Evolutionary conservation across 75 land plant species (phyloP).

Genomic region (Cryptomeria japonica): DNA sequence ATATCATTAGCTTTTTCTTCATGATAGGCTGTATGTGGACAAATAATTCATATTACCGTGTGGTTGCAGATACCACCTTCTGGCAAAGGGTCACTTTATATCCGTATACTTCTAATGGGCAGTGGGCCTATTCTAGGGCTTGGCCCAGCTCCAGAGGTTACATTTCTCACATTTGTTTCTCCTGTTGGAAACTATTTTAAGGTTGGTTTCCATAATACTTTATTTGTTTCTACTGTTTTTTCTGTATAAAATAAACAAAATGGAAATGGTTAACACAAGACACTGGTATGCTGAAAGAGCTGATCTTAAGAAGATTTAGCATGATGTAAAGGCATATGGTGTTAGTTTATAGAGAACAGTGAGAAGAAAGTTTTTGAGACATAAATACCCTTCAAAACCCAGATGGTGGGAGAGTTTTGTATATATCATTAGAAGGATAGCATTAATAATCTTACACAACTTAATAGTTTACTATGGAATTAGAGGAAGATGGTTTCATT

Average conservation of each 20-base stretch:
- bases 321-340: neutral
- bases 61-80: slow-evolving; percentile 33
- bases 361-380: no score
- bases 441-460: no score
- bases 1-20: neutral
- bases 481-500: no score
- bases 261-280: neutral
- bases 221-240: neutral
- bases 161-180: slow-evolving; percentile 26
- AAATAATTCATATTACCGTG: neutral
- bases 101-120: slow-evolving; percentile 37
- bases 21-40: neutral
- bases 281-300: neutral
- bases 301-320: neutral
- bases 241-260: neutral
- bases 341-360: neutral
- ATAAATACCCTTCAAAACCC: no score
- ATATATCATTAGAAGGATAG: no score
- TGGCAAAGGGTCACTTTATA: slow-evolving; percentile 40
- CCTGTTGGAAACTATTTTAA: slow-evolving; percentile 44
- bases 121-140: slow-evolving; percentile 30
- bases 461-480: no score
- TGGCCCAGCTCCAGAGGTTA: slow-evolving; percentile 37
- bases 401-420: no score
- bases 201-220: slow-evolving; percentile 17